Percentiles rank a stretch among this genome's conserved stretches.
phyloP scores from a whole-genome alignment of 2,329 filamentous ascomycete genomes.

The Hymenoscyphus scutula region DNA sequence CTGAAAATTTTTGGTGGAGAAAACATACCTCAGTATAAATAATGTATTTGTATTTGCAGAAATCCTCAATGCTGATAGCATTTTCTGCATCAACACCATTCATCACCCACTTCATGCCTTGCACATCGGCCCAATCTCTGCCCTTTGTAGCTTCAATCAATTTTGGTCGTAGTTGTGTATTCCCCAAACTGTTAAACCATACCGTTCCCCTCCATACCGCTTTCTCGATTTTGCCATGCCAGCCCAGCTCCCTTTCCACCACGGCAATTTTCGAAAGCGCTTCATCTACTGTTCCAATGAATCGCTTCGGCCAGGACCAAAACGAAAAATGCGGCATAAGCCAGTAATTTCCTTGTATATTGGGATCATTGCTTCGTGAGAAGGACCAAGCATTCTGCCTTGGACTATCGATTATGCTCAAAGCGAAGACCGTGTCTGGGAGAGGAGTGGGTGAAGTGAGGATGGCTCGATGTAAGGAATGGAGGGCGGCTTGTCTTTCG shows the following conservation, averaged over 20 bases:
- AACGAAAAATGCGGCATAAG: slow-evolving; percentile 56
- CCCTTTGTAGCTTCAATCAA: slow-evolving; percentile 29
- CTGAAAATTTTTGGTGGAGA: neutral
- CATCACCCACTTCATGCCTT: slow-evolving; percentile 37
- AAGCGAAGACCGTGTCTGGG: slow-evolving; percentile 51
- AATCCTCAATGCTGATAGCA: slow-evolving; percentile 48
- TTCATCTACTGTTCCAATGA: slow-evolving; percentile 45
- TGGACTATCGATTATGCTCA: slow-evolving; percentile 52
- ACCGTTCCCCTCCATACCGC: slow-evolving; percentile 53
- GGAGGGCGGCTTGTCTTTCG: slow-evolving; percentile 51
- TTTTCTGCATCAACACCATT: slow-evolving; percentile 42
- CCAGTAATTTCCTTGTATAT: slow-evolving; percentile 41
- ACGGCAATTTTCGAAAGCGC: slow-evolving; percentile 40
- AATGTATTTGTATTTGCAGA: slow-evolving; percentile 51
- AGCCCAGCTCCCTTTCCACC: slow-evolving; percentile 38
- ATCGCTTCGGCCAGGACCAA: slow-evolving; percentile 53
- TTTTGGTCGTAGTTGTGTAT: slow-evolving; percentile 29
- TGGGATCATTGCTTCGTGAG: slow-evolving; percentile 44
- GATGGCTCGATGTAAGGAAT: slow-evolving; percentile 53
- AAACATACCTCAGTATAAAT: slow-evolving; percentile 46
- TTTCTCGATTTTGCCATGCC: slow-evolving; percentile 40
- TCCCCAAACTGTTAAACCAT: slow-evolving; percentile 43
- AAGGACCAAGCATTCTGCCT: slow-evolving; percentile 46
- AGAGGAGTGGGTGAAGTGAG: slow-evolving; percentile 47
- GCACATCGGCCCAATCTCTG: slow-evolving; percentile 49